Conservation (phyloP, 192 early-diverging fungal genomes). For the Neocallimastix lanati region DNA sequence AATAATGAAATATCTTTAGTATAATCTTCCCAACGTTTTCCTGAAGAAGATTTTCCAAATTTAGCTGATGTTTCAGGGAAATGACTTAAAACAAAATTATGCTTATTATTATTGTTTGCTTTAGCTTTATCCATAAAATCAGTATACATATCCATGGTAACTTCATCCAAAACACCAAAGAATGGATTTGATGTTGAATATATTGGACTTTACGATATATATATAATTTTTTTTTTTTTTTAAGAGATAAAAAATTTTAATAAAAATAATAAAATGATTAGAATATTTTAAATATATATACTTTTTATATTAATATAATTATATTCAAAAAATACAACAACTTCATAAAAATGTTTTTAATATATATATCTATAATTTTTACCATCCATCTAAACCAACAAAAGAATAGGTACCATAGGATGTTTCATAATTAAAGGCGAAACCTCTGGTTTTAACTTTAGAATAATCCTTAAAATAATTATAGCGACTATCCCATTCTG, state of each 20-base stretch:
- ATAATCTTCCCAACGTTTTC: constrained; percentile 14
- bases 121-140: not conserved
- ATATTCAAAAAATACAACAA: no score
- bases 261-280: no score
- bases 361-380: no score
- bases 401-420: not conserved
- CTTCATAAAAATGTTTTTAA: no score
- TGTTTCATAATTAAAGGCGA: constrained; percentile 20
- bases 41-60: not conserved
- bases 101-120: not conserved
- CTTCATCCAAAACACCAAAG: not conserved
- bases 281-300: no score
- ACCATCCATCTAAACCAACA: not conserved
- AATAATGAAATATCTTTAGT: constrained; percentile 46
- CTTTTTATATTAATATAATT: no score
- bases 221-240: no score
- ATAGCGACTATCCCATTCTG: constrained; percentile 25
- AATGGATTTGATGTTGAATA: not conserved
- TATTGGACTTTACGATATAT: not conserved
- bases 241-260: no score
- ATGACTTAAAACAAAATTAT: not conserved
- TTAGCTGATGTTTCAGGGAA: not conserved
- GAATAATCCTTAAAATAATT: constrained; percentile 47
- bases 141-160: not conserved
- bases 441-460: constrained; percentile 23